A percentile compares a stretch with the other conserved stretches of the same genome.
These are phyloP conservation scores for Pouteria campechiana DNA, from an alignment of 179 eudicot genomes.

Conservation along the genomic window DNA sequence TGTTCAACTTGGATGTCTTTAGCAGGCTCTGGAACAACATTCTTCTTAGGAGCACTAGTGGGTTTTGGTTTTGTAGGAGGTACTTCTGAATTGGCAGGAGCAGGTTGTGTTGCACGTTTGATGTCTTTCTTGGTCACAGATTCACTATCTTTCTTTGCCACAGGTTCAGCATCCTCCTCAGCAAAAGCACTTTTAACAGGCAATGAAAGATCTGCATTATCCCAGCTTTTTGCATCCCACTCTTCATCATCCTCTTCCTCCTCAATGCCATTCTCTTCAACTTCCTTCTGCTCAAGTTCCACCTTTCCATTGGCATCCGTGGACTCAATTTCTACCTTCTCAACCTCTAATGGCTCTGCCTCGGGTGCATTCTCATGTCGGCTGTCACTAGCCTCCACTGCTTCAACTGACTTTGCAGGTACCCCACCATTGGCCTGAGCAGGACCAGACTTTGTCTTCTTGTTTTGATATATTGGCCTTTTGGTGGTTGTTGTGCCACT, in stretches of 20 bases:
- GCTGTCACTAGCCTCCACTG: constrained; percentile 22
- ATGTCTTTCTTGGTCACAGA: constrained; percentile 25
- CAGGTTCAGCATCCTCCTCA: constrained; percentile 59
- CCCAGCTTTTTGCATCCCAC: constrained; percentile 99
- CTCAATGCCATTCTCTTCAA: constrained; percentile 34
- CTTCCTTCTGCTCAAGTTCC: constrained; percentile 33
- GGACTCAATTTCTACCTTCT: constrained; percentile 27
- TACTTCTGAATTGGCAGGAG: constrained; percentile 10
- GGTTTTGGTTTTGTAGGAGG: constrained; percentile 5
- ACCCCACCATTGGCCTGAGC: constrained; percentile 34
- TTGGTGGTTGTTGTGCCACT: constrained; percentile 36
- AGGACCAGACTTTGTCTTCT: constrained; percentile 46
- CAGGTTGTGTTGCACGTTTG: constrained; percentile 15
- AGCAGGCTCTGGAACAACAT: constrained; percentile 9
- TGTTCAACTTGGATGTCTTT: constrained; percentile 16
- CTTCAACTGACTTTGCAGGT: constrained; percentile 22
- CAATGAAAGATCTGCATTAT: constrained; percentile 59
- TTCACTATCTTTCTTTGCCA: no score
- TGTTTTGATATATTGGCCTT: constrained; percentile 53
- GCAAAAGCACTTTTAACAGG: constrained; percentile 63
- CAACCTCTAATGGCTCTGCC: constrained; percentile 31
- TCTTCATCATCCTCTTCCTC: constrained; percentile 62
- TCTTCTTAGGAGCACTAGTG: constrained; percentile 16
- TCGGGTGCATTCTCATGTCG: constrained; percentile 27
- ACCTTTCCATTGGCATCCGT: constrained; percentile 20